phyloP scores from a whole-genome alignment of 306 rosid genomes.

The Vicia faba region DNA sequence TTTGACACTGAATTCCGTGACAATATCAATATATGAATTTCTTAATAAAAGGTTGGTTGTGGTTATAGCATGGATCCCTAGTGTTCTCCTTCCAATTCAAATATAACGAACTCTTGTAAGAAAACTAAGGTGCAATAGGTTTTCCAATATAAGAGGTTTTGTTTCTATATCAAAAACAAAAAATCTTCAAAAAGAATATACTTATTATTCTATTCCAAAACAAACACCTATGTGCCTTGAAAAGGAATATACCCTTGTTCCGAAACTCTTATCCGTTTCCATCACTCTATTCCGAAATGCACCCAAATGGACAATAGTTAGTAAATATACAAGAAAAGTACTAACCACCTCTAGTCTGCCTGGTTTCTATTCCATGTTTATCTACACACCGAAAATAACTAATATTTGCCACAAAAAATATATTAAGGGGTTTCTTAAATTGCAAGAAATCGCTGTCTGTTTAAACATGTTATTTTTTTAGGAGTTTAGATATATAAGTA shows the following conservation, averaged over 20 bases:
- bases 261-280: background rate
- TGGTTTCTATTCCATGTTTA: background rate
- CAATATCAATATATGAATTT: no score
- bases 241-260: background rate
- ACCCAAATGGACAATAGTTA: background rate
- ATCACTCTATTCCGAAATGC: background rate
- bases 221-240: background rate
- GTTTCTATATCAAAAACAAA: background rate
- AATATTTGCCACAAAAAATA: no score
- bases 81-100: no score
- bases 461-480: no score
- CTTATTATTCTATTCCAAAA: background rate
- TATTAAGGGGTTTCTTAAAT: no score
- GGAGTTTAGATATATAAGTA: no score
- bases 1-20: no score
- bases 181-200: constrained; percentile 2
- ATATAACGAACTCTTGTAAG: background rate
- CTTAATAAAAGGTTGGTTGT: no score
- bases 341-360: background rate
- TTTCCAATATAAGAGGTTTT: background rate
- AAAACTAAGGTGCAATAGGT: background rate
- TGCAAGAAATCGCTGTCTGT: no score
- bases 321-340: background rate
- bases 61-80: no score
- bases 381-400: background rate